Evolutionary conservation across 768 basidiomycete species (phyloP).

Genomic region (Pisolithus orientalis): DNA sequence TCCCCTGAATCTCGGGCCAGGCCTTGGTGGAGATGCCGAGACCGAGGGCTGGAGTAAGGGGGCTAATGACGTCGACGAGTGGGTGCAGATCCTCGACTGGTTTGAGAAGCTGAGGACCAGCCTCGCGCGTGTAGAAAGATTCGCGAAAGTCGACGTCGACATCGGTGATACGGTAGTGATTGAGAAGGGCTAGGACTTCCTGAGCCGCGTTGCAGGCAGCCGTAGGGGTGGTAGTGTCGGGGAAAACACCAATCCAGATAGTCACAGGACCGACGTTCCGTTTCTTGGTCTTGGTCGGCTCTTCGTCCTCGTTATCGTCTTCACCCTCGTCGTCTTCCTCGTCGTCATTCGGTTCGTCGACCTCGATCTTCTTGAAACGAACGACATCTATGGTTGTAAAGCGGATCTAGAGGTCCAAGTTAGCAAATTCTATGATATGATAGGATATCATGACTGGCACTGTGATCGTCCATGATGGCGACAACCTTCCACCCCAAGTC

Average conservation of each 20-base stretch:
- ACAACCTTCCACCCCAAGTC: slow-evolving; percentile 25
- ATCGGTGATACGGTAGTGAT: slow-evolving; percentile 25
- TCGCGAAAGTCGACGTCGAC: slow-evolving; percentile 34
- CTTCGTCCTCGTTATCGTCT: slow-evolving; percentile 1
- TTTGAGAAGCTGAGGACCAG: slow-evolving; percentile 29
- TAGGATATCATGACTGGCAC: slow-evolving; percentile 18
- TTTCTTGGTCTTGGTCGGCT: slow-evolving; percentile 1
- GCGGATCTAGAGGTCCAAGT: slow-evolving; percentile 24
- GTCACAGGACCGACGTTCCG: slow-evolving; percentile 24
- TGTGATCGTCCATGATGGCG: slow-evolving; percentile 21
- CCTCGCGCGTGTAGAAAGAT: slow-evolving; percentile 17
- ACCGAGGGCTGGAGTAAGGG: slow-evolving; percentile 30
- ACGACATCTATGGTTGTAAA: slow-evolving; percentile 30
- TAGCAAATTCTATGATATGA: slow-evolving; percentile 25
- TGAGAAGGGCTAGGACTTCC: slow-evolving; percentile 29
- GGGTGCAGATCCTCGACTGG: slow-evolving; percentile 18
- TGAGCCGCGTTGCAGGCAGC: slow-evolving; percentile 25
- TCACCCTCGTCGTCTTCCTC: slow-evolving; percentile 11
- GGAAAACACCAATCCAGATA: slow-evolving; percentile 36
- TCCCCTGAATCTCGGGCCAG: slow-evolving; percentile 28
- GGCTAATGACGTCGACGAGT: slow-evolving; percentile 7
- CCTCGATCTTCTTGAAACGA: slow-evolving; percentile 24
- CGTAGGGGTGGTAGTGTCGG: slow-evolving; percentile 24
- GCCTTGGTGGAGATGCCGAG: slow-evolving; percentile 28
- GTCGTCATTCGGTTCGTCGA: slow-evolving; percentile 12